A percentile compares a stretch with the other conserved stretches of the same genome.
Evolutionary conservation across 2,329 filamentous ascomycete genomes (phyloP).

Genomic region (Colletotrichum liriopes): DNA sequence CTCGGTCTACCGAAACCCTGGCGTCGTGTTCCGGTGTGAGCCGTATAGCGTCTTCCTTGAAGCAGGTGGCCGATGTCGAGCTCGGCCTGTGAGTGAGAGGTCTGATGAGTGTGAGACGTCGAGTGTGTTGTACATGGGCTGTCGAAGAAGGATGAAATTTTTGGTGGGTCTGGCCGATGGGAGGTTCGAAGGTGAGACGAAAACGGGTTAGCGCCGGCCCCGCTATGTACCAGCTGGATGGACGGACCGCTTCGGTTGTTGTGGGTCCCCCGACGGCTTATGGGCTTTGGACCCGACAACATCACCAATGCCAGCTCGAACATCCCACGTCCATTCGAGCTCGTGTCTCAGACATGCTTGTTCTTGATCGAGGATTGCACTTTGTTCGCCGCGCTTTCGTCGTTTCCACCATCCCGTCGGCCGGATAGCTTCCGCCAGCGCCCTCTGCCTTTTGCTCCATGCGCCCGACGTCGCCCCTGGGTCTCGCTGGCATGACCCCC

Average conservation of each 20-base stretch:
- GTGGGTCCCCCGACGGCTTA: background rate
- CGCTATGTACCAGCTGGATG: background rate
- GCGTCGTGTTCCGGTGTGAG: background rate
- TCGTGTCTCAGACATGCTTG: background rate
- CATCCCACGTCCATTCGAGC: background rate
- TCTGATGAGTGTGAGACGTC: conserved; percentile 1
- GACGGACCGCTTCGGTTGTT: background rate
- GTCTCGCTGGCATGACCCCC: background rate
- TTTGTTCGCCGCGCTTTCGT: background rate
- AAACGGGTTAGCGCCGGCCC: conserved; percentile 13
- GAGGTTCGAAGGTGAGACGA: conserved; percentile 18
- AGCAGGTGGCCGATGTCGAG: background rate
- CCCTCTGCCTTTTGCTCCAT: background rate
- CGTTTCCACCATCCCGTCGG: too few relatives aligned
- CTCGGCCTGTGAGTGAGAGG: background rate
- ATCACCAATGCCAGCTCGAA: too few relatives aligned
- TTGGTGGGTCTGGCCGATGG: conserved; percentile 32
- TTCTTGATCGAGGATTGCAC: background rate
- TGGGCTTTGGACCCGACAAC: conserved; percentile 10
- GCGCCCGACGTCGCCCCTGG: too few relatives aligned
- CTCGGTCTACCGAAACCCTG: background rate
- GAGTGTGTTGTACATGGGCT: conserved; percentile 24
- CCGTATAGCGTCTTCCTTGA: too few relatives aligned
- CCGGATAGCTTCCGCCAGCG: background rate
- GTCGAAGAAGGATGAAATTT: conserved; percentile 36